Base-by-base conservation (phyloP, 768 basidiomycete species). In the Russula vinacea region DNA sequence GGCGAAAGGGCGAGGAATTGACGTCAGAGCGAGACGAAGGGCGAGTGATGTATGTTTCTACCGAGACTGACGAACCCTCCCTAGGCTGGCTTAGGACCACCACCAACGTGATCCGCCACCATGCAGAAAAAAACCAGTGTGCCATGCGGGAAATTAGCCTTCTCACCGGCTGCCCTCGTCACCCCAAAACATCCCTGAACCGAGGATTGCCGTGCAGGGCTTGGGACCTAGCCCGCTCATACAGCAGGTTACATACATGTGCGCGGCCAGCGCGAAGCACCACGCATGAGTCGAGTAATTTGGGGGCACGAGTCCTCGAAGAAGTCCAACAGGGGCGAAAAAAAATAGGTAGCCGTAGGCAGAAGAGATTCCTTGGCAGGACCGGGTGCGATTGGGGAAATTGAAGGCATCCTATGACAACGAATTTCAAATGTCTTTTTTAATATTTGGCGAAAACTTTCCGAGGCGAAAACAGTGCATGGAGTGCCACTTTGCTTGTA, bases 201-300 rank as follows among this genome's bases (percentile, higher is more conserved):
- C 14, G 58, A 59, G n/a, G 8, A 59, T 19, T 14, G n/a, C 39
- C 37, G 37, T 26, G 58, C 35, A 50, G 19, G 24, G 7, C 49
- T 14, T 26, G 26, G 6, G 16, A 19, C 42, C 49, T 16, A 51
- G 50, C 37, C 58, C 58, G 58, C 9, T 0, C 40, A 42, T 42
- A 42, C 16, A 42, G 35, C 6, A 16, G 1, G 19, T 2, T 55
- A 26, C 49, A 37, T 55, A 47, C 26, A 47, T 54, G 53, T 44
- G 60, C 22, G 60, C 22, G 60, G 52, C 42, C 33, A 54, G 60
- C n/a, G 19, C 44, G 44, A 55, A 39, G 45, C 44, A 51, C 19
- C 17, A 42, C 29, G 10, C 16, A 39, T n/a, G 19, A 17, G 14
- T 13, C 26, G 29, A 53, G 19, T 8, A 62, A 26, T 45, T 22